A percentile compares a stretch with the other conserved stretches of the same genome.
Evolutionary conservation across 306 rosid species (phyloP).

Genomic region (Cucurbita pepo): DNA sequence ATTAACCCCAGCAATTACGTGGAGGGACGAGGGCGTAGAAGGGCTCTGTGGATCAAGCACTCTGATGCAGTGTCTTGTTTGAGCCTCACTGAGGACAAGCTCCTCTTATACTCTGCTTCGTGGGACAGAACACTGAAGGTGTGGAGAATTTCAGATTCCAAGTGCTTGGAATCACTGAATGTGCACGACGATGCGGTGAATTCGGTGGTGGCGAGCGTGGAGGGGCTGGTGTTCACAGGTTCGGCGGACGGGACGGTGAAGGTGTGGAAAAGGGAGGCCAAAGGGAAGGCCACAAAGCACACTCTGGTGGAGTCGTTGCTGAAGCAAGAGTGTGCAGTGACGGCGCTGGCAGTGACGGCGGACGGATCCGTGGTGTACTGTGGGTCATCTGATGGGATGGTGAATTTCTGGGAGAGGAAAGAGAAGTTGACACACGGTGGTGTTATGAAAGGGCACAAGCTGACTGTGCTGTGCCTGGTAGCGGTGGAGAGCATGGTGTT

Average conservation of each 20-base stretch:
- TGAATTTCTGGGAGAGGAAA: slow-evolving; percentile 59
- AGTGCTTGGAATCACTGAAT: slow-evolving; percentile 57
- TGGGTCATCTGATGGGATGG: slow-evolving; percentile 78
- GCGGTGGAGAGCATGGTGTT: slow-evolving; percentile 46
- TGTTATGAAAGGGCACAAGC: slow-evolving; percentile 58
- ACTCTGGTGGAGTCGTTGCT: slow-evolving; percentile 29
- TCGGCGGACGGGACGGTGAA: slow-evolving; percentile 90
- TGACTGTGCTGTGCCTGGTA: slow-evolving; percentile 59
- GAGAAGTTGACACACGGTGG: slow-evolving; percentile 47
- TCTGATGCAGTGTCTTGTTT: slow-evolving; percentile 78
- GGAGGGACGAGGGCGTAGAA: slow-evolving; percentile 35
- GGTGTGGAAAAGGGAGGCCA: slow-evolving; percentile 45
- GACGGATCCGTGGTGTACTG: slow-evolving; percentile 37
- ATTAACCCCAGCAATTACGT: slow-evolving; percentile 67
- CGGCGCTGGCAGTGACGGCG: slow-evolving; percentile 40
- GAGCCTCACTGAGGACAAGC: slow-evolving; percentile 38
- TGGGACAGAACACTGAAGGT: slow-evolving; percentile 82
- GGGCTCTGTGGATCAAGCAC: slow-evolving; percentile 70
- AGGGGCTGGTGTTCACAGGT: slow-evolving; percentile 44
- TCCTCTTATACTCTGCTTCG: slow-evolving; percentile 53
- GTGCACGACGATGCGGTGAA: slow-evolving; percentile 81
- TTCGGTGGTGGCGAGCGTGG: slow-evolving; percentile 47
- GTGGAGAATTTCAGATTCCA: slow-evolving; percentile 59
- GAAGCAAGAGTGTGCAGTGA: slow-evolving; percentile 79
- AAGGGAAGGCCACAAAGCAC: slow-evolving; percentile 43